A percentile compares a stretch with the other conserved stretches of the same genome.
These are phyloP conservation scores for Pestalotiopsis sp. DNA, from an alignment of 2,329 filamentous ascomycete species.

Conservation along the genomic window DNA sequence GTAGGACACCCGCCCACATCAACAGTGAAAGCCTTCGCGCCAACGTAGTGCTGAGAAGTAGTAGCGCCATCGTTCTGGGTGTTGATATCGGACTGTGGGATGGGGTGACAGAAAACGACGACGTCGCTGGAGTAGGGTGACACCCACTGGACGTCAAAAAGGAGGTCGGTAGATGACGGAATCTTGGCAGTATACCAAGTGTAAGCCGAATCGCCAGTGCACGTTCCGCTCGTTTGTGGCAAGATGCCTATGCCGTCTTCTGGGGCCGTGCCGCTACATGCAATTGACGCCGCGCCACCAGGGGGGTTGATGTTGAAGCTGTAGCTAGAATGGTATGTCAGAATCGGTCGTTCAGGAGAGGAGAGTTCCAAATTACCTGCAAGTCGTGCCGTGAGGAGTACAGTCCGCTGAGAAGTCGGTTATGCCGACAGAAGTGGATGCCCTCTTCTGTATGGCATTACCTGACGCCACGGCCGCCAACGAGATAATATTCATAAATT, in stretches of 20 bases:
- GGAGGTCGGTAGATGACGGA: not conserved
- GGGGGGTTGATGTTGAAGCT: not conserved
- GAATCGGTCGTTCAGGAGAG: not conserved
- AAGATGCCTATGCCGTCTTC: not conserved
- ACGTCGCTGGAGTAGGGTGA: not conserved
- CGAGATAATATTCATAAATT: not conserved
- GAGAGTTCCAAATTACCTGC: not conserved
- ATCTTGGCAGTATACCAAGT: not conserved
- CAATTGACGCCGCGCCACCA: not conserved
- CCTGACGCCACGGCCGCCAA: not conserved
- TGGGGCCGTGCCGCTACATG: not conserved
- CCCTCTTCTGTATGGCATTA: not conserved
- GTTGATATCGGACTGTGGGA: not conserved
- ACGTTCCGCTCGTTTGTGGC: not conserved
- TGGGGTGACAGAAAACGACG: not conserved
- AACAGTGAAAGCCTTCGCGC: not conserved
- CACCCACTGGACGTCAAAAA: not conserved
- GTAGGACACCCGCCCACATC: not conserved
- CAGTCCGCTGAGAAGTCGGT: not conserved
- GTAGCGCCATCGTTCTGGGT: not conserved
- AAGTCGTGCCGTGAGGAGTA: not conserved
- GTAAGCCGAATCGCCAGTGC: not conserved
- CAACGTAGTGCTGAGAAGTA: not conserved
- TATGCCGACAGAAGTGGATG: not conserved
- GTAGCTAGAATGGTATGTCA: not conserved